phyloP scores from a whole-genome alignment of 2,329 filamentous ascomycete species.

The Sarocladium strictum region DNA sequence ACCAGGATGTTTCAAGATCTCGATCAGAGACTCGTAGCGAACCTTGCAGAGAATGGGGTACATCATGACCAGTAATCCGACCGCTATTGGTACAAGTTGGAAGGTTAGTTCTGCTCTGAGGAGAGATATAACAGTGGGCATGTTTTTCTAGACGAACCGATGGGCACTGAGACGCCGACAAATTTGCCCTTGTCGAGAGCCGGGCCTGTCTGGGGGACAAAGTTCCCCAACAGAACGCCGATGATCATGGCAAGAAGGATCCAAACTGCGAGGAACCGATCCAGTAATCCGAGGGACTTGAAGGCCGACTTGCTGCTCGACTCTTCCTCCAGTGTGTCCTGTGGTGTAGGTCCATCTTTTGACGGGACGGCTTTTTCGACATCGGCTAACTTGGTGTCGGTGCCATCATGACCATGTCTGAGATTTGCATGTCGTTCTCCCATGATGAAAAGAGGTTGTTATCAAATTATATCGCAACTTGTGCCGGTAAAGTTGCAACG shows the following conservation, averaged over 20 bases:
- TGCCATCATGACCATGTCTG: background rate
- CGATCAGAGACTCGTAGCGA: slow-evolving; percentile 67
- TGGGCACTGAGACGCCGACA: slow-evolving; percentile 61
- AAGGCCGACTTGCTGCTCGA: slow-evolving; percentile 32
- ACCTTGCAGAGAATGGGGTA: slow-evolving; percentile 89
- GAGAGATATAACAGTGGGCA: no score
- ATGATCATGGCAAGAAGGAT: slow-evolving; percentile 74
- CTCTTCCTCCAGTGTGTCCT: background rate
- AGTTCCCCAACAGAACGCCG: slow-evolving; percentile 71
- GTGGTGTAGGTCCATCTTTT: slow-evolving; percentile 12
- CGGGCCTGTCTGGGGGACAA: slow-evolving; percentile 55
- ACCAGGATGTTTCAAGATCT: slow-evolving; percentile 51
- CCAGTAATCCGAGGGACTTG: slow-evolving; percentile 51
- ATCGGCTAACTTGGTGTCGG: background rate
- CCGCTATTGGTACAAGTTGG: no score
- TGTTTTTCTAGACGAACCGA: slow-evolving; percentile 36
- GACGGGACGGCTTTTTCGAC: background rate
- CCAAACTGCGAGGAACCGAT: slow-evolving; percentile 63
- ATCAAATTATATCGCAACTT: no score
- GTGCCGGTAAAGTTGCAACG: background rate
- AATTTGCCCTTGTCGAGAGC: slow-evolving; percentile 66
- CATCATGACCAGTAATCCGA: slow-evolving; percentile 88
- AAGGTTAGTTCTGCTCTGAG: no score
- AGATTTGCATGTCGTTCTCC: background rate
- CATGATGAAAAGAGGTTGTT: no score